These are phyloP conservation scores for Salix brachista DNA, from an alignment of 345 rosid genomes.

Conservation along the genomic window DNA sequence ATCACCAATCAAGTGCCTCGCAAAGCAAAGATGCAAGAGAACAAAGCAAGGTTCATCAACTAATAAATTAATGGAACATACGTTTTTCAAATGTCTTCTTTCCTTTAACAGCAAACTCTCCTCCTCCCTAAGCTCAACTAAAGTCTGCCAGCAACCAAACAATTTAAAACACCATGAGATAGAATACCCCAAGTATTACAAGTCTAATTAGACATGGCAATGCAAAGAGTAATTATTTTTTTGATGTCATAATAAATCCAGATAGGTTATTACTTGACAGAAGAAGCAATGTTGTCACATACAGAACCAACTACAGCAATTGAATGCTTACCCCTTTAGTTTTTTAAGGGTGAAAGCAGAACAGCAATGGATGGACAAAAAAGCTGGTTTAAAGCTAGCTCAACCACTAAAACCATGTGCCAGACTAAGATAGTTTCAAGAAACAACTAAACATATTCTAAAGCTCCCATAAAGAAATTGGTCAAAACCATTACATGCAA, in stretches of 20 bases:
- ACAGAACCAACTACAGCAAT: no score
- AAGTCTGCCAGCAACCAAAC: conserved; percentile 42
- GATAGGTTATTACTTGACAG: no score
- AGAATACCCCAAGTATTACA: no score
- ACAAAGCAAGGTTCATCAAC: neutral
- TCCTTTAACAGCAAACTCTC: conserved; percentile 55
- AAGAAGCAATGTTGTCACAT: no score
- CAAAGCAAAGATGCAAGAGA: neutral
- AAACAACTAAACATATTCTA: neutral
- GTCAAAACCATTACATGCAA: neutral
- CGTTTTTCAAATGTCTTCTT: conserved; percentile 43
- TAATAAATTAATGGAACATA: conserved; percentile 18
- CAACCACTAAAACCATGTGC: neutral
- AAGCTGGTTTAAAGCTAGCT: no score
- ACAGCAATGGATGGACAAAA: no score
- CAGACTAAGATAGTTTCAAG: neutral
- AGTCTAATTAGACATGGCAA: no score
- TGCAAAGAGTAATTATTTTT: no score
- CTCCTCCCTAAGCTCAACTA: conserved; percentile 65
- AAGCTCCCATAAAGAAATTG: neutral
- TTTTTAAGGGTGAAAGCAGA: no score
- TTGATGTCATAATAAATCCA: no score
- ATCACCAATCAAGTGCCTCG: neutral
- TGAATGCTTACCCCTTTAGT: no score
- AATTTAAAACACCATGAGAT: conserved; percentile 1